A percentile compares a stretch with the other conserved stretches of the same genome.
These are phyloP conservation scores for Podospora conica DNA, from an alignment of 495 filamentous ascomycete species.

Conservation along the genomic window DNA sequence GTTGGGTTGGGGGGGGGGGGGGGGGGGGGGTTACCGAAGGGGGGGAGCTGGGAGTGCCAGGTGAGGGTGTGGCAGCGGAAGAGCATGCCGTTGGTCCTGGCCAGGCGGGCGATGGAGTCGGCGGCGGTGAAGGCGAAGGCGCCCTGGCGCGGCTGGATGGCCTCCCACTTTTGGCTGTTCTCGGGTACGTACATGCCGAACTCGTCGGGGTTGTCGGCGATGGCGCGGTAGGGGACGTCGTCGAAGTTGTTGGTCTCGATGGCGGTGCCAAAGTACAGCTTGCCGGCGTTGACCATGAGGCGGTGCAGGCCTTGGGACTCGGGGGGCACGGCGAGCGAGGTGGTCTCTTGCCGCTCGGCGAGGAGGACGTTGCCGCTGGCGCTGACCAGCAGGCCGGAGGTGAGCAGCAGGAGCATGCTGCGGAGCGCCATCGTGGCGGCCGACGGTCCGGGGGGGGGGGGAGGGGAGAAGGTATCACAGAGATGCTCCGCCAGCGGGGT, in stretches of 20 bases:
- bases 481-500: not conserved
- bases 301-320: constrained; percentile 17
- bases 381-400: constrained; percentile 5
- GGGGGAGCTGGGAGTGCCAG: constrained; percentile 55
- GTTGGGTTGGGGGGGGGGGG: not conserved
- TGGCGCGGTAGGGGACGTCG: constrained; percentile 45
- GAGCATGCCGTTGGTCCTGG: constrained; percentile 44
- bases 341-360: not conserved
- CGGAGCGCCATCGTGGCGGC: not conserved
- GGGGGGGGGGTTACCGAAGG: constrained; percentile 34
- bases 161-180: constrained; percentile 51
- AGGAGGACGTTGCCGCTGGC: not conserved
- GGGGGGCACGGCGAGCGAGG: not conserved
- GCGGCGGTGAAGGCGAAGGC: constrained; percentile 45
- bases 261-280: constrained; percentile 29
- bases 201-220: constrained; percentile 42
- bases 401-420: not conserved
- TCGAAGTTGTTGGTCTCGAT: constrained; percentile 28
- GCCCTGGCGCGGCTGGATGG: constrained; percentile 29
- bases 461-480: not conserved
- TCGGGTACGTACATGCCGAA: constrained; percentile 54
- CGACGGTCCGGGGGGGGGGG: too few species aligned
- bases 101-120: constrained; percentile 42
- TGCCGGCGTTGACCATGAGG: constrained; percentile 23
- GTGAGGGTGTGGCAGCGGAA: constrained; percentile 55